These are phyloP conservation scores for Pseudocohnilembus persalinus DNA, from an alignment of 169 alveolate genomes.

Conservation along the genomic window DNA sequence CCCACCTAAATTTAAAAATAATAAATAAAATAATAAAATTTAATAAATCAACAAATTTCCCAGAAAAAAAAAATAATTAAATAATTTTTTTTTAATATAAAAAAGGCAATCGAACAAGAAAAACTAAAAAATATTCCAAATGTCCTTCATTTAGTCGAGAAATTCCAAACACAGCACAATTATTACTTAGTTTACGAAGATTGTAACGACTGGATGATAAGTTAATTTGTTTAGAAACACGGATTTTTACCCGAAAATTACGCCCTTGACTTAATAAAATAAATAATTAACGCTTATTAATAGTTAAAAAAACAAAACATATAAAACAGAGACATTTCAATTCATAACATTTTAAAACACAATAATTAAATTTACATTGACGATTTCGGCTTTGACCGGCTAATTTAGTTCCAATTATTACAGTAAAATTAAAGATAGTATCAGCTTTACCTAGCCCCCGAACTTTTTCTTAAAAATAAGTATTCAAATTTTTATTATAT, in stretches of 20 bases:
- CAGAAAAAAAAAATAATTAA: background rate
- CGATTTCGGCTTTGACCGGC: background rate
- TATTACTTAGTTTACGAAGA: background rate
- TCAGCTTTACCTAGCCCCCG: background rate
- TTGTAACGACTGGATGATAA: background rate
- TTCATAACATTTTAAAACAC: background rate
- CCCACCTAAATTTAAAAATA: too few relatives aligned
- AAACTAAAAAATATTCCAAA: background rate
- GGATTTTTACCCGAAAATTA: background rate
- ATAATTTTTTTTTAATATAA: too few relatives aligned
- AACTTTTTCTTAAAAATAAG: background rate
- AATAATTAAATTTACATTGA: background rate
- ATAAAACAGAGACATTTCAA: background rate
- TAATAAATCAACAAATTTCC: background rate
- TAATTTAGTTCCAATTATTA: too few relatives aligned
- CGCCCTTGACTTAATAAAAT: background rate
- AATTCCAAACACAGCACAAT: background rate
- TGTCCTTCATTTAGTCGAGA: background rate
- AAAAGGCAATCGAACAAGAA: background rate
- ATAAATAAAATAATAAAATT: too few relatives aligned
- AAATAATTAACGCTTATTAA: background rate
- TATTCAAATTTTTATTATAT: too few relatives aligned
- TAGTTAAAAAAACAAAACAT: too few relatives aligned
- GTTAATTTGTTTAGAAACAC: background rate
- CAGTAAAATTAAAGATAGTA: background rate